Percentiles rank a stretch among this genome's conserved stretches.
Evolutionary conservation across 257 asterid species (phyloP).

Genomic region (Ilex asprella): DNA sequence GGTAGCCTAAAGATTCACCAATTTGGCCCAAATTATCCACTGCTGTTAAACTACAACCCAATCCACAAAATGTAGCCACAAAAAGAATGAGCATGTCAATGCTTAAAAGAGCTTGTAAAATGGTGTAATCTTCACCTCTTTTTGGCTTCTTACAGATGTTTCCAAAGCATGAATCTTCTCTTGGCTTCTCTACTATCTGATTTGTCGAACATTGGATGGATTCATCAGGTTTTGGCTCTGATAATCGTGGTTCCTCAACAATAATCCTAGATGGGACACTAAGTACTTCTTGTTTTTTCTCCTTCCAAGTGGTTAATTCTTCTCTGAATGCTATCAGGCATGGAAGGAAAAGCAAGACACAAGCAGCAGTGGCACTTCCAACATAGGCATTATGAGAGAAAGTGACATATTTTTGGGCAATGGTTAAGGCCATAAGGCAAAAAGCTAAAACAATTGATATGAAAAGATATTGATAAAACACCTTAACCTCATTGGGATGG

Average conservation of each 20-base stretch:
- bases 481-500: slow-evolving; percentile 20
- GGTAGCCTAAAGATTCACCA: slow-evolving; percentile 34
- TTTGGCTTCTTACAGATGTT: slow-evolving; percentile 22
- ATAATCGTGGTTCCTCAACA: slow-evolving; percentile 9
- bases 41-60: slow-evolving; percentile 24
- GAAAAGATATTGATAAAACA: slow-evolving; percentile 13
- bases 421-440: slow-evolving; percentile 21
- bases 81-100: slow-evolving; percentile 19
- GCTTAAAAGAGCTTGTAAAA: slow-evolving; percentile 25
- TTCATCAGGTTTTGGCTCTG: neutral
- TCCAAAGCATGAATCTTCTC: slow-evolving; percentile 3
- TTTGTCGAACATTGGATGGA: neutral
- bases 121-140: slow-evolving; percentile 33
- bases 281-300: neutral
- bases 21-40: slow-evolving; percentile 31
- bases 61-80: slow-evolving; percentile 24
- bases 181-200: neutral
- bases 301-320: slow-evolving; percentile 14
- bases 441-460: slow-evolving; percentile 21
- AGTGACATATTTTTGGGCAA: slow-evolving; percentile 16
- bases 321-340: slow-evolving; percentile 12
- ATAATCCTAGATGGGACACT: slow-evolving; percentile 1
- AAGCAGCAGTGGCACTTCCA: slow-evolving; percentile 21
- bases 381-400: slow-evolving; percentile 18
- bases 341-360: slow-evolving; percentile 23